phyloP scores from a whole-genome alignment of 257 asterid genomes.

The Solanum bukasovii region DNA sequence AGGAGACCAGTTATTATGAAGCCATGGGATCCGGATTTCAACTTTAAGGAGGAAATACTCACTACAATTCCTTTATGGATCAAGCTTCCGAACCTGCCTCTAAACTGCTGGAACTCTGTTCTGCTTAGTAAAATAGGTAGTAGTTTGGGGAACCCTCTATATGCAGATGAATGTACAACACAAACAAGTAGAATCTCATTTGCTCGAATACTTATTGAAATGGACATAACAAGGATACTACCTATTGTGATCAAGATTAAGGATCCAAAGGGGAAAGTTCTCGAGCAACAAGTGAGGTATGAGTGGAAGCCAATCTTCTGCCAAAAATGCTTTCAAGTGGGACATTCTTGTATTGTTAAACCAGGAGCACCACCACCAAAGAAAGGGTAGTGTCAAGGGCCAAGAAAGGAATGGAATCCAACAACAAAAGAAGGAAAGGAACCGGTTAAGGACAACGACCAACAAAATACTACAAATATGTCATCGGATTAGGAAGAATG shows the following conservation, averaged over 20 bases:
- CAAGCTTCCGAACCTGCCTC: neutral
- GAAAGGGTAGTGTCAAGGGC: neutral
- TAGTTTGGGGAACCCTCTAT: neutral
- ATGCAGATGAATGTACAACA: neutral
- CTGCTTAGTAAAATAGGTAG: neutral
- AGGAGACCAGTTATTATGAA: neutral
- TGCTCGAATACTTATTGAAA: too few species aligned
- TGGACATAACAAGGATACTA: too few species aligned
- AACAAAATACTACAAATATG: too few species aligned
- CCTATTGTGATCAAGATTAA: neutral
- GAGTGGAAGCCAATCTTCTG: neutral
- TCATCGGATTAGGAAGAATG: neutral
- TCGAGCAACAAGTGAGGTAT: neutral
- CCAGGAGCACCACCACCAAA: neutral
- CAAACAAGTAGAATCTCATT: neutral
- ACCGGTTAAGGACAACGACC: neutral
- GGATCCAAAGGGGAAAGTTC: neutral
- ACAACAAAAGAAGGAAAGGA: neutral
- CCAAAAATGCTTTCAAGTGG: neutral
- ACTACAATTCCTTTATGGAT: neutral
- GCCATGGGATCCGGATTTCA: neutral
- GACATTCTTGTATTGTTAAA: neutral
- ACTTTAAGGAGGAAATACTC: neutral
- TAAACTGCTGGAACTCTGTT: neutral
- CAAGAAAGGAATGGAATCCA: neutral